These are phyloP conservation scores for Waltergamsia citrina DNA, from an alignment of 2,329 filamentous ascomycete genomes.

Conservation along the genomic window DNA sequence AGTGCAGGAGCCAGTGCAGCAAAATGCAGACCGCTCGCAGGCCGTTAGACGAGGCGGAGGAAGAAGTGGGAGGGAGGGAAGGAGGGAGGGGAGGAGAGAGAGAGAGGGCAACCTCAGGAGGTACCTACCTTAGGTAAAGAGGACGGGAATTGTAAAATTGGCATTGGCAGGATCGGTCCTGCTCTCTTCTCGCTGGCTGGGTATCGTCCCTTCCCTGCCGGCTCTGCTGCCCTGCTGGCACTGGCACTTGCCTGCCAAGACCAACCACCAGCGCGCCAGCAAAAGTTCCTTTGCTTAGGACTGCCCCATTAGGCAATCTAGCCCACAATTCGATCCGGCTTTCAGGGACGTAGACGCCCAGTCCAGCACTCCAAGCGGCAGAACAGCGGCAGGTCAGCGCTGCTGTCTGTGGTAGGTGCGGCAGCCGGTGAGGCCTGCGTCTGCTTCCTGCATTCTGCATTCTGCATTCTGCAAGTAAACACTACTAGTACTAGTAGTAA, in stretches of 20 bases:
- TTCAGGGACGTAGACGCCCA: conserved; percentile 1
- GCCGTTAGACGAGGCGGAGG: background rate
- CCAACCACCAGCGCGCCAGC: conserved; percentile 9
- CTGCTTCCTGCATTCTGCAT: no score
- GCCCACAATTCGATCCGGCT: conserved; percentile 1
- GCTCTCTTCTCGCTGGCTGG: no score
- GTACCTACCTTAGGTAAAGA: no score
- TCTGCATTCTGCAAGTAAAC: no score
- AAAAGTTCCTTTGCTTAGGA: conserved; percentile 7
- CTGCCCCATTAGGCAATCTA: conserved; percentile 6
- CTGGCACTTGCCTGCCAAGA: conserved; percentile 9
- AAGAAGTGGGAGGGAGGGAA: background rate
- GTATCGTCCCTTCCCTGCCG: no score
- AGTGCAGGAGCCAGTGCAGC: background rate
- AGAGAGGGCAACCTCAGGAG: no score
- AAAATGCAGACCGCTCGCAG: background rate
- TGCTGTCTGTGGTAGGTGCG: no score
- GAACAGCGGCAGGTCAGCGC: background rate
- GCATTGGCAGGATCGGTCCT: no score
- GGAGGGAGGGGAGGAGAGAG: background rate
- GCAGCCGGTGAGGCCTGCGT: no score
- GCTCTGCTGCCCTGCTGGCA: background rate
- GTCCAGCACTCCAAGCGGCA: background rate
- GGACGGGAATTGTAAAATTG: background rate
- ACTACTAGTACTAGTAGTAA: no score